A percentile compares a stretch with the other conserved stretches of the same genome.
Conservation (phyloP, 2,329 filamentous ascomycete genomes). For the Pseudodiploospora longispora region DNA sequence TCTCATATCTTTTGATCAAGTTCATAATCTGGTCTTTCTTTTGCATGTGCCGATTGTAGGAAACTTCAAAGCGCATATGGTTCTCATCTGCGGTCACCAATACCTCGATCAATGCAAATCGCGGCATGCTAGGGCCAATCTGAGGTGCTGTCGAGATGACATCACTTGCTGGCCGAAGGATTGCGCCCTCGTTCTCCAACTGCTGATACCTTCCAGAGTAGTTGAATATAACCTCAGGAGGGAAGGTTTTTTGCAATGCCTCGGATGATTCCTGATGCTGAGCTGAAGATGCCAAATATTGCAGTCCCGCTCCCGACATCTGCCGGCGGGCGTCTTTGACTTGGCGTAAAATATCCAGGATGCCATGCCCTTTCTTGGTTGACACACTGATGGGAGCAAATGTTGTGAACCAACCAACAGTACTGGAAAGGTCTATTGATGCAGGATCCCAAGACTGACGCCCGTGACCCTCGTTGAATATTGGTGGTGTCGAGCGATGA, state of each 20-base stretch:
- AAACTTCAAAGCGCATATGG: neutral
- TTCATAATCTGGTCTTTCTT: neutral
- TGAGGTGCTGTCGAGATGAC: neutral
- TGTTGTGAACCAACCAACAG: conserved; percentile 3
- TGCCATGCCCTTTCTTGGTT: neutral
- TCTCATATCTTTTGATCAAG: neutral
- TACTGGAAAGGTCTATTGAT: neutral
- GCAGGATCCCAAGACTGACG: conserved; percentile 2
- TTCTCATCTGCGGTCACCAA: neutral
- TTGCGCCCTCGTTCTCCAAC: neutral
- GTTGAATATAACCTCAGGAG: conserved; percentile 1
- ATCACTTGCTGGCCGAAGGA: neutral
- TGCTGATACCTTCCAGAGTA: conserved; percentile 2
- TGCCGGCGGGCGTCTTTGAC: neutral
- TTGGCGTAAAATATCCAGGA: neutral
- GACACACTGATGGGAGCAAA: neutral
- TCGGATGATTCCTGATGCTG: neutral
- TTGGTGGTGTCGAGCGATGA: neutral
- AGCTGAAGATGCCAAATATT: neutral
- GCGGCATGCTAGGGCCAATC: neutral
- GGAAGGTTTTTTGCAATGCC: neutral
- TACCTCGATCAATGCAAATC: conserved; percentile 1
- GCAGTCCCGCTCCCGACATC: neutral
- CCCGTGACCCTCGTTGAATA: conserved; percentile 21
- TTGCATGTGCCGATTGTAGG: neutral